A percentile compares a stretch with the other conserved stretches of the same genome.
These are phyloP conservation scores for Starmera pachycereana DNA, from an alignment of 805 yeast genomes.

Conservation along the genomic window DNA sequence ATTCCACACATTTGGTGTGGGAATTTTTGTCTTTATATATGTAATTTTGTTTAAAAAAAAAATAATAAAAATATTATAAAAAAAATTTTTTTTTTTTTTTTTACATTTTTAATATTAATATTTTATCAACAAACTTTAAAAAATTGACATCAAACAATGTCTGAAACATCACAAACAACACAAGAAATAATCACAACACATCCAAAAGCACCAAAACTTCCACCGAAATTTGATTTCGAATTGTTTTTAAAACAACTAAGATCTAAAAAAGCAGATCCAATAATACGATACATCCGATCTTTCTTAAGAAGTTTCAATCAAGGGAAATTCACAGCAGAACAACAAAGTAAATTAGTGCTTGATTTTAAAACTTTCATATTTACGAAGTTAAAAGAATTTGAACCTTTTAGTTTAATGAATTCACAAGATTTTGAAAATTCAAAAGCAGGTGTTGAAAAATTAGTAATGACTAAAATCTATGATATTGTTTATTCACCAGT, in stretches of 20 bases:
- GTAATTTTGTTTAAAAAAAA: no score
- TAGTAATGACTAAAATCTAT: constrained; percentile 82
- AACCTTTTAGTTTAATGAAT: constrained; percentile 67
- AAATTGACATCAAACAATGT: no score
- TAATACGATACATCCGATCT: constrained; percentile 76
- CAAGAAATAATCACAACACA: not conserved
- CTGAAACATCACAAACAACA: no score
- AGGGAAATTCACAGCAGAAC: constrained; percentile 60
- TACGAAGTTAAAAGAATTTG: constrained; percentile 46
- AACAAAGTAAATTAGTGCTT: constrained; percentile 63
- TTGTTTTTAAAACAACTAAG: constrained; percentile 62
- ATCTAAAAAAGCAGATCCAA: constrained; percentile 74
- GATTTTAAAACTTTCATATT: constrained; percentile 73
- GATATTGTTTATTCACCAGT: constrained; percentile 72
- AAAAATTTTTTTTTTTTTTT: no score
- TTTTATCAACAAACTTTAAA: no score
- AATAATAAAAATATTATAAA: no score
- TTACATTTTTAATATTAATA: no score
- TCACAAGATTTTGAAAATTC: constrained; percentile 57
- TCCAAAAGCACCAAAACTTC: constrained; percentile 1
- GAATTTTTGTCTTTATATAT: no score
- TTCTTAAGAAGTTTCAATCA: constrained; percentile 61
- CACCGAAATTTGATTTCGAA: constrained; percentile 65
- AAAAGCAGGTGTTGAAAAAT: constrained; percentile 84
- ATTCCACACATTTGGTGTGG: constrained; percentile 1